Base-by-base conservation (phyloP, 2,329 filamentous ascomycete species). In the Amauroascus verrucosus region DNA sequence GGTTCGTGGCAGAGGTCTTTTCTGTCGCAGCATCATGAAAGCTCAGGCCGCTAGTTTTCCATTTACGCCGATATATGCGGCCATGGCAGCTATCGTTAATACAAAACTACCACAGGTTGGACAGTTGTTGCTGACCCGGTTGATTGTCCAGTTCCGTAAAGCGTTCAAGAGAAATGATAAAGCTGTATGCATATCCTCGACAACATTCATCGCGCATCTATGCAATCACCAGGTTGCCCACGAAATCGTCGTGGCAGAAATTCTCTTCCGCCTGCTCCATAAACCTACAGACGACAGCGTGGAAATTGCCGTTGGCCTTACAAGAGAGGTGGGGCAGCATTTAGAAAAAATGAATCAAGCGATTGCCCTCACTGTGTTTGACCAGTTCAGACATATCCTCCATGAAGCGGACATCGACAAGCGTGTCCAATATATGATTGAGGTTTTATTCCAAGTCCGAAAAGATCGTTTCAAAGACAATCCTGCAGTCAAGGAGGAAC, bases 401-500 rank as follows among this genome's bases (percentile, higher is more conserved):
- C 91, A 98, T 72, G 93, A 98, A 69, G 89, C 89, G 43, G 90
- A 93, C 65, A 95, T 98, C 67, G 91, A 97, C 66, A 96, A 95
- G 76, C 81, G 93, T 59, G 90, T 91, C n/a, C 93, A 98, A 72
- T 98, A 97, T 71, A 95, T 95, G 87, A 91, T 98, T 54, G 93
- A 98, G 69, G 93, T 97, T 5, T 73, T 98, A 41, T 98, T 98
- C 68, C 90, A 98, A 72, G 85, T 96, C 53, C 82, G 93, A 58
- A 95, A 96, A 71, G 91, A 97, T 71, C 86, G 86, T 63, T 98
- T 95, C 76, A 95, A 95, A 74, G 89, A 97, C 63, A 89, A 97
- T 63, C 88, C 85, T 16, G 84, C 89, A 0, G 76, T 97, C 62
- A 90, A 84, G 68, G 90, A 96, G 65, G 93, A 98, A 67, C 75